Base-by-base conservation (phyloP, 192 early-diverging fungal genomes). In the Rhizoclosmatium sp. region DNA sequence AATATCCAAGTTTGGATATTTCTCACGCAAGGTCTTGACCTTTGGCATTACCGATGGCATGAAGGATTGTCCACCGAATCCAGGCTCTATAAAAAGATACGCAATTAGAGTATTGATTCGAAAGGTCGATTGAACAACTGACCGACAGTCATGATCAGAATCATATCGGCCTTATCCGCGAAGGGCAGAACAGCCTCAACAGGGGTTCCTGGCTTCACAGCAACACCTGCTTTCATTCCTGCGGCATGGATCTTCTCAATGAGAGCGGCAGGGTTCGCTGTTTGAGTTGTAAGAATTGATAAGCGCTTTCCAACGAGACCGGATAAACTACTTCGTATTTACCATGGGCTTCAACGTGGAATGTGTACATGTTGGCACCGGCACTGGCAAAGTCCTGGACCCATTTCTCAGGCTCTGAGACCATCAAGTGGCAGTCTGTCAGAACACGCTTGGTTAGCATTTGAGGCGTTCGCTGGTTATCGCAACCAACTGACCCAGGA, bases 61-160 rank as follows among this genome's bases (percentile, higher is more conserved):
- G 84, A 98, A 96, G 64, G 92, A 84, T 86, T 98, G 97, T 47
- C 97, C 97, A 51, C 97, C 97, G 81, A 98, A 98, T 4, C 97
- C 97, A 51, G 97, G 97, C 81, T 98, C 95, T 54, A 54, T 12
- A 54, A 0, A 54, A 54, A 12, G 31, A 31, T 31, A 31, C 0
- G 0, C 0, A 31, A 19, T 64, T 46, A 59, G 69, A 64, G 14
- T 1, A 66, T 31, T 41, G 14, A 0, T 16, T 41, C 69, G 14
- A 71, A 42, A 10, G 14, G 31, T 0, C 7, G 16, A 1, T 19
- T 14, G 12, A 31, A 51, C 48, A 56, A 64, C 79, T 10, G 66
- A 84, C 83, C 82, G 23, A 97, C 97, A 0, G 97, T 98, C 97
- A 98, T 98, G 60, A 97, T 89, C 51, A 98, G 83, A 40, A 96